phyloP scores from a whole-genome alignment of 2,329 filamentous ascomycete species.

The Phoma sp. region DNA sequence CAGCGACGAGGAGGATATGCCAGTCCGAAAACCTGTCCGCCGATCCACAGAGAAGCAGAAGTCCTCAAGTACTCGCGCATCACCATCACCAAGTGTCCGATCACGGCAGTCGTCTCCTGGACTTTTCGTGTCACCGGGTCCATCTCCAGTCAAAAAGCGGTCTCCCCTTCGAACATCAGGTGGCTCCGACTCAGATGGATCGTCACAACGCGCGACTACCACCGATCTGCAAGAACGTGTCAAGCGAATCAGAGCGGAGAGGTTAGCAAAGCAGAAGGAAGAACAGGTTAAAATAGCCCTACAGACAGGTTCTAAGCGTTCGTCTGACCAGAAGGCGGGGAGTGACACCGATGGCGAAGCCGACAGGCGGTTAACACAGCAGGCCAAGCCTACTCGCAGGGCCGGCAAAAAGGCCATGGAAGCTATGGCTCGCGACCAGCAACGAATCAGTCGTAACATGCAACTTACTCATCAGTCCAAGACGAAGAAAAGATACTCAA shows the following conservation, averaged over 20 bases:
- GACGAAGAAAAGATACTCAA: conserved; percentile 87
- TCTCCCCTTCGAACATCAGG: conserved; percentile 1
- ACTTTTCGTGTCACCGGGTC: conserved; percentile 64
- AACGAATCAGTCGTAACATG: conserved; percentile 87
- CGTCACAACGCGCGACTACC: conserved; percentile 55
- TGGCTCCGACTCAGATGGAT: conserved; percentile 55
- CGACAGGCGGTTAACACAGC: conserved; percentile 66
- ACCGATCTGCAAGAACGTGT: conserved; percentile 75
- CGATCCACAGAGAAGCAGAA: conserved; percentile 19
- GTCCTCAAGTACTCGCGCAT: conserved; percentile 23
- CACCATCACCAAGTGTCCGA: conserved; percentile 24
- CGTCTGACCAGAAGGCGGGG: conserved; percentile 53
- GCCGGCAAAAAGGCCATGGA: conserved; percentile 94
- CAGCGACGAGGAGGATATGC: conserved; percentile 40
- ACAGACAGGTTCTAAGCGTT: conserved; percentile 44
- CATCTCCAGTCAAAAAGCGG: conserved; percentile 46
- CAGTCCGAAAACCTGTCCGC: conserved; percentile 31
- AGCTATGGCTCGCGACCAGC: conserved; percentile 94
- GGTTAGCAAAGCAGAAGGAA: conserved; percentile 70
- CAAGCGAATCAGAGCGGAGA: conserved; percentile 75
- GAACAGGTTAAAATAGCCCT: conserved; percentile 48
- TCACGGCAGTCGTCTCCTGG: conserved; percentile 57
- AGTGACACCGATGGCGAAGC: conserved; percentile 65
- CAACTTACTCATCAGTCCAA: conserved; percentile 89
- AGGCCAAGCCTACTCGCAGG: conserved; percentile 75